phyloP scores from a whole-genome alignment of 73 alveolate species.

The Paraurostyla sp. region DNA sequence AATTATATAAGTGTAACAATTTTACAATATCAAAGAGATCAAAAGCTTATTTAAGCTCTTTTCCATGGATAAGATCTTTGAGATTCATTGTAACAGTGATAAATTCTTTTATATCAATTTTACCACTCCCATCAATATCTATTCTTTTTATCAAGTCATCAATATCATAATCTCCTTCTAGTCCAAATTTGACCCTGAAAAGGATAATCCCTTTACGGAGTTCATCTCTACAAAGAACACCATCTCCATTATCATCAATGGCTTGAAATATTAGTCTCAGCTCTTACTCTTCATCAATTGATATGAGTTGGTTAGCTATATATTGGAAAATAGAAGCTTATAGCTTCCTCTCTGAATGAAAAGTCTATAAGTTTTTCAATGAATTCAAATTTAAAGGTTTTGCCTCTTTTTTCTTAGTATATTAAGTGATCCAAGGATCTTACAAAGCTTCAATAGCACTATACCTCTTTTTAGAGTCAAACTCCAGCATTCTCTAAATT shows the following conservation, averaged over 20 bases:
- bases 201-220: constrained; percentile 86
- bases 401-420: neutral
- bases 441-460: constrained; percentile 49
- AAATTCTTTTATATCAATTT: constrained; percentile 85
- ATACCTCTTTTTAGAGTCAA: constrained; percentile 41
- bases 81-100: constrained; percentile 81
- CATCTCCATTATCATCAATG: constrained; percentile 89
- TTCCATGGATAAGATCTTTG: constrained; percentile 67
- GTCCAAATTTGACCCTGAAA: constrained; percentile 50
- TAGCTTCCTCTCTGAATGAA: constrained; percentile 49
- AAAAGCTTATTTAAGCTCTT: constrained; percentile 75
- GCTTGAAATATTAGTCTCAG: constrained; percentile 73
- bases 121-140: constrained; percentile 86
- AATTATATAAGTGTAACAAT: neutral
- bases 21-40: constrained; percentile 80
- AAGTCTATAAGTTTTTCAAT: constrained; percentile 30
- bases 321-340: constrained; percentile 48
- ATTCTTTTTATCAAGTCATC: constrained; percentile 74
- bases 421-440: constrained; percentile 46
- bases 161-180: constrained; percentile 67
- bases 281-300: constrained; percentile 71
- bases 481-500: constrained; percentile 33
- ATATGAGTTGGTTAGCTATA: constrained; percentile 28
- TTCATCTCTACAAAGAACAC: constrained; percentile 85
- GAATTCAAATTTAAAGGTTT: neutral